Evolutionary conservation across 2,329 filamentous ascomycete genomes (phyloP), one percentile per base, ranked within the genome.

Genomic region (Diaporthe longicolla): DNA sequence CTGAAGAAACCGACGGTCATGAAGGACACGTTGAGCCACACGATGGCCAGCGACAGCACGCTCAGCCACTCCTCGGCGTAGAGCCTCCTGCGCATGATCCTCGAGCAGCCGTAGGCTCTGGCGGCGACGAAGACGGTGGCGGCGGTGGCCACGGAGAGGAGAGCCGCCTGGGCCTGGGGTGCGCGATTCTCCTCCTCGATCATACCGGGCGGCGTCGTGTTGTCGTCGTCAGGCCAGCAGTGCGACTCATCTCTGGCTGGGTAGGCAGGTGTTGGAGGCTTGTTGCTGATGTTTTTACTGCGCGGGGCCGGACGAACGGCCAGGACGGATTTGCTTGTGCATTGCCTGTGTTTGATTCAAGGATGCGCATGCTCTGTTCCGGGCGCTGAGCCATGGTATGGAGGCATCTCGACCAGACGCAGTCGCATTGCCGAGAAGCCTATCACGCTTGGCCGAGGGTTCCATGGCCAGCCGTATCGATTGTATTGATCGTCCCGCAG

Each of bases 31-130:
- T 52, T 66, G 29, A 66, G 29, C 61, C 61, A 66, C 26, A 66
- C 29, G 21, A 52, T 50, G 19, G 40, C 61, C 19, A 50, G 61
- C 45, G 61, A 66, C 61, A 66, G 43, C 61, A 52, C 43, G 29
- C 61, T 50, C 61, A 66, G 61, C 61, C 61, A 66, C 61, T 50
- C 61, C 61, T 66, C 61, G 19, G 45, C 61, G 7, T 66, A 66
- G 45, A 52, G 43, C 45, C 43, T 66, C 61, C 61, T 50, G 11
- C 61, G 61, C 61, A 66, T 50, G 2, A 66, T 35, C 43, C 29
- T 32, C 29, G 61, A 50, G 45, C 61, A 66, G 21, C 61, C 61
- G 45, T 66, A 66, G 61, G 21, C 61, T 45, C 61, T 66, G 26
- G 61, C 61, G 43, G 61, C 61, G 29, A 66, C 61, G 26, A 66